Evolutionary conservation across 805 yeast species (phyloP), one percentile per base, ranked within the genome.

Genomic region (Citeromyces nyonsensis): DNA sequence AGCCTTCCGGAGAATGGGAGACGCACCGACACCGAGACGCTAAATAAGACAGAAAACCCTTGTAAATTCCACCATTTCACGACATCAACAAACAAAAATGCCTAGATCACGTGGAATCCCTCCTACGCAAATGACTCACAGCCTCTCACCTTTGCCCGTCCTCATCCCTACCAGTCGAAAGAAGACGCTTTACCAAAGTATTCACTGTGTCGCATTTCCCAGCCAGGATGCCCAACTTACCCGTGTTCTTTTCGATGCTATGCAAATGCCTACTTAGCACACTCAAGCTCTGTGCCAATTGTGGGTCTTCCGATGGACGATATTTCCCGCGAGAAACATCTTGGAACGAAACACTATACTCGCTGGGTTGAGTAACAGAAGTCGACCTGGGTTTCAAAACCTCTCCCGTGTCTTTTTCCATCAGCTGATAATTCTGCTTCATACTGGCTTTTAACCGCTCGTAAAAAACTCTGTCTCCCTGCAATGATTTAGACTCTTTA

Each of bases 121-220:
- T n/a, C n/a, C n/a, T n/a, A n/a, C n/a, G n/a, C n/a, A n/a, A n/a
- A n/a, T n/a, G n/a, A n/a, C n/a, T 11, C 12, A 6, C 6, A n/a
- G 30, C 30, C 22, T 22, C 15, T 13, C 14, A 22, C 18, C 31
- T 10, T 15, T 24, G 9, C 13, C n/a, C 22, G 5, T 6, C 15
- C 15, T 18, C 30, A 28, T 5, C 11, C 26, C 8, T 4, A 20
- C 15, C 8, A 11, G 28, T 5, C 14, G 12, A 13, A 14, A 22
- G 18, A 5, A 25, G 22, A 15, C 14, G 20, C 12, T 13, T 29
- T 13, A 31, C 11, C 15, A 31, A 13, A 31, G 13, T 15, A 22
- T 25, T 31, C 24, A 31, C 13, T 14, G 22, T 25, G 9, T 14
- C 28, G 22, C 31, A 28, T n/a, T 15, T 15, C 10, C 24, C 35